phyloP scores from a whole-genome alignment of 768 basidiomycete species.

The Kockovaella imperatae region DNA sequence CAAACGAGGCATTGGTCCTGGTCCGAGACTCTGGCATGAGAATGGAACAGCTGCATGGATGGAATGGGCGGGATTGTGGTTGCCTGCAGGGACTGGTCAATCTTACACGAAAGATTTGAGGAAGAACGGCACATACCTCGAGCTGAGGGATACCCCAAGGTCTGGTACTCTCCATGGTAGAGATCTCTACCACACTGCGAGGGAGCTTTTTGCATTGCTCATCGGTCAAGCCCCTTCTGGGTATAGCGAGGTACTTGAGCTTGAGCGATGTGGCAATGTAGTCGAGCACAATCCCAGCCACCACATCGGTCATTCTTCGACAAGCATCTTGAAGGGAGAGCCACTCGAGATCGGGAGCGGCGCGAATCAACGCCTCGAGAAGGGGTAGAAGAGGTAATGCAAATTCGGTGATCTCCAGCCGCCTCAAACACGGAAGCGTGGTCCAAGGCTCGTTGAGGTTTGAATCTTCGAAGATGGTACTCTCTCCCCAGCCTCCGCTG shows the following conservation, averaged over 20 bases:
- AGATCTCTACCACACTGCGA: background rate
- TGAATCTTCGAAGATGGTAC: background rate
- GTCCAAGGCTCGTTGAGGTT: background rate
- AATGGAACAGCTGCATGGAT: background rate
- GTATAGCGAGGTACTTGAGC: background rate
- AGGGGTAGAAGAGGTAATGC: background rate
- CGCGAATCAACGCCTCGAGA: conserved; percentile 1
- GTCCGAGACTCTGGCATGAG: background rate
- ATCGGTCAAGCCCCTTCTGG: too few species aligned
- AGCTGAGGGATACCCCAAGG: background rate
- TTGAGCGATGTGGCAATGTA: background rate
- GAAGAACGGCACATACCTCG: background rate
- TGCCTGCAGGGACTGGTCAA: background rate
- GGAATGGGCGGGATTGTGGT: background rate
- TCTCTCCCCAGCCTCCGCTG: conserved; percentile 16
- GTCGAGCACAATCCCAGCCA: background rate
- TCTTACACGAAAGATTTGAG: background rate
- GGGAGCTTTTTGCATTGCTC: background rate
- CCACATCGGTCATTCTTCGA: too few species aligned
- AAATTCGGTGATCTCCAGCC: conserved; percentile 15
- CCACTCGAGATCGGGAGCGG: conserved; percentile 11
- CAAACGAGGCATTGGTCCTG: background rate
- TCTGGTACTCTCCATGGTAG: background rate
- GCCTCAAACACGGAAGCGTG: background rate
- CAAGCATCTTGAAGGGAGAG: conserved; percentile 4